Conservation (phyloP, 345 rosid genomes). For the Pugionium dolabratum region DNA sequence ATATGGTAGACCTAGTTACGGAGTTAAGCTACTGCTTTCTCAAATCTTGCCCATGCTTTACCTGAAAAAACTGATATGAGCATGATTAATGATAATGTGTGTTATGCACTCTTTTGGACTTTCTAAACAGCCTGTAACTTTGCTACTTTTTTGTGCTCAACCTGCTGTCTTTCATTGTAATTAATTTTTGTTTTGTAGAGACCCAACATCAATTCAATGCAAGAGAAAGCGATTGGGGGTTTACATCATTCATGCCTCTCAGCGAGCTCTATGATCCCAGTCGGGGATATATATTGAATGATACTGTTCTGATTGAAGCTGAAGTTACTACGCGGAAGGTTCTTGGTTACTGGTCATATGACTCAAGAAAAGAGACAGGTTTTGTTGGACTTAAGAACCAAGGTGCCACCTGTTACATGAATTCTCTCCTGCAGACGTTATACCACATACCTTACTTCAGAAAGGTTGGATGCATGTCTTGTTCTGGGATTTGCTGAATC, state of each 20-base stretch:
- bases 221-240: slow-evolving; percentile 99
- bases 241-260: slow-evolving; percentile 94
- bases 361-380: slow-evolving; percentile 99
- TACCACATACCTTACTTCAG: slow-evolving; percentile 92
- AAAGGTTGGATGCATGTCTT: slow-evolving; percentile 55
- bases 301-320: slow-evolving; percentile 80
- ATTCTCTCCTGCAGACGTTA: slow-evolving; percentile 86
- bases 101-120: slow-evolving; percentile 11
- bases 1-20: slow-evolving; percentile 2
- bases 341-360: slow-evolving; percentile 87
- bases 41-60: slow-evolving; percentile 4
- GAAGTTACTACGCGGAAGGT: slow-evolving; percentile 86
- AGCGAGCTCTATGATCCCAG: slow-evolving; percentile 81
- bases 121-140: slow-evolving; percentile 10
- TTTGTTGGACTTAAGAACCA: slow-evolving; percentile 95
- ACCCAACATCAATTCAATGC: slow-evolving; percentile 94
- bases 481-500: slow-evolving; percentile 9
- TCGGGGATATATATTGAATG: slow-evolving; percentile 80
- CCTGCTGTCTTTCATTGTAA: slow-evolving; percentile 12
- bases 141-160: slow-evolving; percentile 13
- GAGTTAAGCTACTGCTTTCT: slow-evolving; percentile 8
- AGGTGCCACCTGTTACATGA: slow-evolving; percentile 99
- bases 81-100: not conserved
- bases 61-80: slow-evolving; percentile 7
- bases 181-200: slow-evolving; percentile 49